Percentiles rank a stretch among this genome's conserved stretches.
Conservation (phyloP, 257 asterid genomes). For the Scutellaria barbata region DNA sequence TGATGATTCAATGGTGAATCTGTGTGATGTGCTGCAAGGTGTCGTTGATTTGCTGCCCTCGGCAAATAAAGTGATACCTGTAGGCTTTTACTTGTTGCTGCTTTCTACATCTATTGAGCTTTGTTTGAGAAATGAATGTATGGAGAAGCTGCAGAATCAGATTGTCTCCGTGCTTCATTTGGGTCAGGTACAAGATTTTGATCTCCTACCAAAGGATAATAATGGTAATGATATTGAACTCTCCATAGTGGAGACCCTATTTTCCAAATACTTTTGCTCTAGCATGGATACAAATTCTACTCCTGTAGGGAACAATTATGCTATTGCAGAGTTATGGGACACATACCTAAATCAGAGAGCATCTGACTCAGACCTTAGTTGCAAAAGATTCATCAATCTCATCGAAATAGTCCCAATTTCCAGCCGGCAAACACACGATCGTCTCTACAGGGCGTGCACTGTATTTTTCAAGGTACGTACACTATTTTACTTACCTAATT, state of each 20-base stretch:
- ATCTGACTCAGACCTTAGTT: constrained; percentile 43
- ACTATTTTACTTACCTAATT: no score
- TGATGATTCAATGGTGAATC: constrained; percentile 27
- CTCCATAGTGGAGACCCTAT: constrained; percentile 56
- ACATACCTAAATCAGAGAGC: constrained; percentile 56
- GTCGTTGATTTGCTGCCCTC: constrained; percentile 60
- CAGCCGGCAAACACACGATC: constrained; percentile 67
- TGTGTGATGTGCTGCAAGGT: constrained; percentile 45
- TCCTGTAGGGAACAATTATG: constrained; percentile 26
- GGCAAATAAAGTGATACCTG: constrained; percentile 57
- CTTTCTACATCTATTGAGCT: constrained; percentile 51
- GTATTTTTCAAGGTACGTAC: constrained; percentile 47
- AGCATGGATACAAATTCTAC: no score
- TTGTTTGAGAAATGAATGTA: constrained; percentile 44
- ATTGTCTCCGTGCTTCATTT: constrained; percentile 53
- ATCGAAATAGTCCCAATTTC: constrained; percentile 59
- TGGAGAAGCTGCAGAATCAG: constrained; percentile 57
- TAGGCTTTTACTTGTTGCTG: constrained; percentile 67
- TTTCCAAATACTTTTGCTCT: constrained; percentile 46
- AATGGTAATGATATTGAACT: constrained; percentile 37
- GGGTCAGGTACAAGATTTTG: constrained; percentile 57
- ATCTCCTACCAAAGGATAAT: background rate
- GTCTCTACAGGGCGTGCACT: constrained; percentile 63
- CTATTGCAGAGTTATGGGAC: constrained; percentile 71
- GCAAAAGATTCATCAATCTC: constrained; percentile 54